phyloP scores from a whole-genome alignment of 1,139 yeast species.

The Suhomyces coccinellae region DNA sequence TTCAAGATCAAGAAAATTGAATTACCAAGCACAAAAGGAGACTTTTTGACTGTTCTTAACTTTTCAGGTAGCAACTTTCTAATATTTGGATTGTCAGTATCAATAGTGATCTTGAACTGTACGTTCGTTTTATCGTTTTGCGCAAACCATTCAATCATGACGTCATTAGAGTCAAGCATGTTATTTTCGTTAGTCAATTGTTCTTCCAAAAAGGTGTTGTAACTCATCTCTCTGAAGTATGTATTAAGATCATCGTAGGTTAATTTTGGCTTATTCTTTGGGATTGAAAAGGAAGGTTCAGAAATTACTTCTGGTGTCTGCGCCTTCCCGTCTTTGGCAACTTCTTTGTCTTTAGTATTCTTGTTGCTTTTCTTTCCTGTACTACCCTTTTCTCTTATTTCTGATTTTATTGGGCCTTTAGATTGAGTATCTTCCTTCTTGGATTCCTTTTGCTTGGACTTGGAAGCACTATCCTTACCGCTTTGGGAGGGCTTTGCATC shows the following conservation, averaged over 20 bases:
- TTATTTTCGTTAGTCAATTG: slow-evolving; percentile 44
- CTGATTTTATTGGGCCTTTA: neutral
- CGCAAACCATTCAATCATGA: slow-evolving; percentile 53
- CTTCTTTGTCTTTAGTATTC: no score
- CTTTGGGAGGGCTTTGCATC: neutral
- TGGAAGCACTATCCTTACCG: neutral
- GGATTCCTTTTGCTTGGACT: neutral
- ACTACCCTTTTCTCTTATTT: neutral
- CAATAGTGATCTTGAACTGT: slow-evolving; percentile 38
- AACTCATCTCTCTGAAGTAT: slow-evolving; percentile 62
- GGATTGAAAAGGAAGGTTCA: neutral
- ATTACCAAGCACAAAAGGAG: slow-evolving; percentile 50
- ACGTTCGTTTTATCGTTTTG: slow-evolving; percentile 46
- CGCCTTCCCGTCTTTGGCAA: neutral
- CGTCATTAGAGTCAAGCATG: slow-evolving; percentile 36
- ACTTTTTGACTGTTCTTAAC: slow-evolving; percentile 43
- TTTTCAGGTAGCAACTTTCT: slow-evolving; percentile 45
- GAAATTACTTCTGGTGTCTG: neutral
- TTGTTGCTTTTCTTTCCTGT: neutral
- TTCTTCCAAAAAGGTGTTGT: slow-evolving; percentile 64
- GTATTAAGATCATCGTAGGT: slow-evolving; percentile 49
- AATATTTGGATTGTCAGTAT: slow-evolving; percentile 39
- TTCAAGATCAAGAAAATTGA: slow-evolving; percentile 45
- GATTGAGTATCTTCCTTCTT: neutral
- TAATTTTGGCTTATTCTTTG: slow-evolving; percentile 18